phyloP scores from a whole-genome alignment of 768 basidiomycete species.

The Tricholoma sp. region DNA sequence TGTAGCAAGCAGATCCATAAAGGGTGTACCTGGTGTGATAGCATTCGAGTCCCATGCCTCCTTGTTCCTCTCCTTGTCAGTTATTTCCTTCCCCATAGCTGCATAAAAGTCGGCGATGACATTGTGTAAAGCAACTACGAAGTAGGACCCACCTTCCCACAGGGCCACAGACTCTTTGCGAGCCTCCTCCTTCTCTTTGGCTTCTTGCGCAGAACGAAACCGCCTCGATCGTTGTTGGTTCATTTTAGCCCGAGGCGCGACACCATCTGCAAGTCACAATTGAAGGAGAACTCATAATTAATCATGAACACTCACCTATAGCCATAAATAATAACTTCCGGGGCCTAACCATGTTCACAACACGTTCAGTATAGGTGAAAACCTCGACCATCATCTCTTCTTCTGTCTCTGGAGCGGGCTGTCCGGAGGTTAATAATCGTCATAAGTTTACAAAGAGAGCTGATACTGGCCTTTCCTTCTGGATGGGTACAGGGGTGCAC shows the following conservation, averaged over 20 bases:
- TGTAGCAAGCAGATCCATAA: conserved; percentile 88
- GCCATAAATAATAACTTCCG: conserved; percentile 97
- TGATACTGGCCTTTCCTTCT: conserved; percentile 73
- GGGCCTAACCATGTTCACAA: conserved; percentile 95
- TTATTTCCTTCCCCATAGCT: conserved; percentile 92
- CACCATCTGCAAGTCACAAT: conserved; percentile 61
- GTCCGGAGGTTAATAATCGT: conserved; percentile 1
- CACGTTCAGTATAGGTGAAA: conserved; percentile 93
- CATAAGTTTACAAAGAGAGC: conserved; percentile 1
- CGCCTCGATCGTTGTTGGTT: conserved; percentile 98
- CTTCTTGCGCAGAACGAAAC: conserved; percentile 93
- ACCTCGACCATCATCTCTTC: conserved; percentile 99
- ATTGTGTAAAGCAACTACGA: neutral
- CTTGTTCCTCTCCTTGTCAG: conserved; percentile 79
- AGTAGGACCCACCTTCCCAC: conserved; percentile 66
- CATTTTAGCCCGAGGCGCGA: conserved; percentile 99
- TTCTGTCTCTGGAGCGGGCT: conserved; percentile 97
- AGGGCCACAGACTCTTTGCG: conserved; percentile 74
- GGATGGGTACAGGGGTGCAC: conserved; percentile 99
- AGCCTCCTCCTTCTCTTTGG: conserved; percentile 89
- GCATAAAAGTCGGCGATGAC: conserved; percentile 1
- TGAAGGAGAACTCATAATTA: neutral
- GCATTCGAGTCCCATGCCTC: conserved; percentile 97
- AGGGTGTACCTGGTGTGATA: conserved; percentile 97
- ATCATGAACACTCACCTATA: conserved; percentile 58